Evolutionary conservation across 495 filamentous ascomycete genomes (phyloP).

Genomic region (Aspergillus sparsus): DNA sequence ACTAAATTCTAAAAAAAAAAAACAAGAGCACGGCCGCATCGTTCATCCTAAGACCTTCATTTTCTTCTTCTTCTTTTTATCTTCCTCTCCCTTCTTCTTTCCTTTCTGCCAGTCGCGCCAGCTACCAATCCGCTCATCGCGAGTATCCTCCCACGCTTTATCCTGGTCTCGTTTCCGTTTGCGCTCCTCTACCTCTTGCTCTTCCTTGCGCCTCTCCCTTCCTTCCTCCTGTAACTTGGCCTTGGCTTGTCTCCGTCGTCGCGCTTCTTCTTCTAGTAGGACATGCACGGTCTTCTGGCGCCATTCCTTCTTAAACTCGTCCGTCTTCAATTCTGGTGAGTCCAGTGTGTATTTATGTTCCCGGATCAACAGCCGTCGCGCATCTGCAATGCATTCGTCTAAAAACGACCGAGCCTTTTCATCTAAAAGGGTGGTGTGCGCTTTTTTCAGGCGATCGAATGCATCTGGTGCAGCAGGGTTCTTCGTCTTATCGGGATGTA

Average conservation of each 20-base stretch:
- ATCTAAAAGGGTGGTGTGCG: slow-evolving; percentile 86
- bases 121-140: slow-evolving; percentile 87
- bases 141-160: slow-evolving; percentile 87
- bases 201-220: slow-evolving; percentile 79
- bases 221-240: slow-evolving; percentile 97
- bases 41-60: slow-evolving; percentile 75
- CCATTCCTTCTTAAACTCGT: slow-evolving; percentile 82
- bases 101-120: slow-evolving; percentile 92
- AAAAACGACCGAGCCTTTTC: slow-evolving; percentile 84
- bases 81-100: slow-evolving; percentile 48
- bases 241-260: slow-evolving; percentile 81
- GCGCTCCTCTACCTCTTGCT: slow-evolving; percentile 81
- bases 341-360: slow-evolving; percentile 92
- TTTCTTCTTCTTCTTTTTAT: slow-evolving; percentile 85
- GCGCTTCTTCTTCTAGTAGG: slow-evolving; percentile 87
- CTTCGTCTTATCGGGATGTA: slow-evolving; percentile 96
- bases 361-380: slow-evolving; percentile 88
- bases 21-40: neutral
- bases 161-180: slow-evolving; percentile 94
- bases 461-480: slow-evolving; percentile 91
- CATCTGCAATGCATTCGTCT: slow-evolving; percentile 94
- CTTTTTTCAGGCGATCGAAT: slow-evolving; percentile 96
- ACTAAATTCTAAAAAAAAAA: neutral
- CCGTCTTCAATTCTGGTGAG: slow-evolving; percentile 74
- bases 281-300: slow-evolving; percentile 88